Conservation (phyloP, 225 moss, liverwort and hornwort genomes). For the Thuidium tamariscinum region DNA sequence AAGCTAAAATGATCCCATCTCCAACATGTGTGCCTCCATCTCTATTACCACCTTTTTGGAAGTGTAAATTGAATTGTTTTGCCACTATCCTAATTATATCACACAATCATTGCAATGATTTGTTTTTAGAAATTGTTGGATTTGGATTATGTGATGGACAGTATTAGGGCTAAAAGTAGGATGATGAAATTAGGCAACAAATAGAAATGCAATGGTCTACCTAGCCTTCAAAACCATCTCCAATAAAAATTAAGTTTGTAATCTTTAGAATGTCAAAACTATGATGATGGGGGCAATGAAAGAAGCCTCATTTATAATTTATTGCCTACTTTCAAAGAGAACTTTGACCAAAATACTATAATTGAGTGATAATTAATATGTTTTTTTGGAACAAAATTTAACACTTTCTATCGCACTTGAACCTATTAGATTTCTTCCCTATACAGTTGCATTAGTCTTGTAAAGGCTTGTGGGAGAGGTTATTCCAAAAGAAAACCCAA, state of each 20-base stretch:
- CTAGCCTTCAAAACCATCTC: neutral
- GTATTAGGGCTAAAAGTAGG: neutral
- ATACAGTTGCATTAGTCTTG: fast-evolving
- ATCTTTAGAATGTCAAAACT: neutral
- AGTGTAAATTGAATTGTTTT: neutral
- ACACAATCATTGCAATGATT: fast-evolving
- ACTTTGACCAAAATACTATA: neutral
- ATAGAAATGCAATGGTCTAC: fast-evolving
- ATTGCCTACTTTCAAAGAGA: neutral
- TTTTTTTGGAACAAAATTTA: no score
- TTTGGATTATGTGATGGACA: neutral
- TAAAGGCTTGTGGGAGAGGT: fast-evolving
- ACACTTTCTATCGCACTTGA: no score
- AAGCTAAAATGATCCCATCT: neutral
- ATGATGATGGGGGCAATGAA: fast-evolving
- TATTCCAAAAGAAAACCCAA: fast-evolving
- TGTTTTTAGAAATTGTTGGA: fast-evolving
- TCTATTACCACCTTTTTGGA: neutral
- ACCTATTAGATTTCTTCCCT: fast-evolving
- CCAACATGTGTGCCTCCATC: neutral
- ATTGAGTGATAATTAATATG: fast-evolving
- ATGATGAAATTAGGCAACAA: fast-evolving
- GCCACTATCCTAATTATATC: neutral
- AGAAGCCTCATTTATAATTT: neutral
- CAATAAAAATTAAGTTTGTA: neutral